phyloP scores from a whole-genome alignment of 2,329 filamentous ascomycete genomes.

The Diaporthe vexans region DNA sequence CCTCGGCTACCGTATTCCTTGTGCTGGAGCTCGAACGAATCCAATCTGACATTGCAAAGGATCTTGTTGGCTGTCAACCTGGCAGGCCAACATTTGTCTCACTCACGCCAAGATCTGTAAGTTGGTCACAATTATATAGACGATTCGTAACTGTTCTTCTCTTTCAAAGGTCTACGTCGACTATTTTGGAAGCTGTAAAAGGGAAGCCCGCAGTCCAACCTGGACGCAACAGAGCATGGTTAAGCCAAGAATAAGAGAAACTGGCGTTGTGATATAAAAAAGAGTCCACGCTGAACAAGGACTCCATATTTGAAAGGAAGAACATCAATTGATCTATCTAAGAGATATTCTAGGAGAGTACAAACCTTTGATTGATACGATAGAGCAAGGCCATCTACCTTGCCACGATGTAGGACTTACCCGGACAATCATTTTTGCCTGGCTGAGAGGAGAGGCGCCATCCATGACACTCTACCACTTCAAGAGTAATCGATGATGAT shows the following conservation, averaged over 20 bases:
- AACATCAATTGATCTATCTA: background rate
- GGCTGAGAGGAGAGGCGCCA: background rate
- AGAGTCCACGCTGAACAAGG: too few relatives aligned
- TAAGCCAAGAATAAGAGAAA: background rate
- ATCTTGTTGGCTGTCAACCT: too few relatives aligned
- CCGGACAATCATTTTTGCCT: background rate
- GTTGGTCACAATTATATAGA: background rate
- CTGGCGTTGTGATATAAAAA: background rate
- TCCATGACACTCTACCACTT: too few relatives aligned
- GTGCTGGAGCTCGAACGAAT: background rate
- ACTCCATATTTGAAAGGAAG: background rate
- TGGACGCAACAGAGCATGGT: background rate
- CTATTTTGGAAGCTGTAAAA: background rate
- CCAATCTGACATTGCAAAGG: background rate
- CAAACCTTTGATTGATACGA: background rate
- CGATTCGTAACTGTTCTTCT: too few relatives aligned
- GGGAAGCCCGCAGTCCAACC: background rate
- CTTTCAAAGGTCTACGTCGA: background rate
- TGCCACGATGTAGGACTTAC: background rate
- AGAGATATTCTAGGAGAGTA: background rate
- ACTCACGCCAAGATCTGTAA: background rate
- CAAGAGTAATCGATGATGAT: too few relatives aligned
- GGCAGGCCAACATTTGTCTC: background rate
- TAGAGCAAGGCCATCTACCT: background rate
- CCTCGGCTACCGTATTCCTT: background rate